A percentile compares a stretch with the other conserved stretches of the same genome.
Conservation (phyloP, 805 yeast genomes). For the Starmera amethionina region DNA sequence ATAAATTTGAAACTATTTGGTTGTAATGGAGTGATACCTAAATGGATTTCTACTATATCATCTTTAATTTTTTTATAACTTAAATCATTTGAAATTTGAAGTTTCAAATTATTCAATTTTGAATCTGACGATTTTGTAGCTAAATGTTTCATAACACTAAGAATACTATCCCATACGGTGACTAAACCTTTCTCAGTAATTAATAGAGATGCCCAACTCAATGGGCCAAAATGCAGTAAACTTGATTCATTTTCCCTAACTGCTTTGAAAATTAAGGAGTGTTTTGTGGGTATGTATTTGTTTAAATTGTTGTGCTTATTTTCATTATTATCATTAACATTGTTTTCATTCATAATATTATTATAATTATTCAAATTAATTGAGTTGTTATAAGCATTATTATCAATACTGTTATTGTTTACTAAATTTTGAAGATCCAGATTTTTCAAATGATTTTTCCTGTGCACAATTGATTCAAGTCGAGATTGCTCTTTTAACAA, state of each 20-base stretch:
- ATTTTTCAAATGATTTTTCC: too few relatives aligned
- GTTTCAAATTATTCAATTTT: neutral
- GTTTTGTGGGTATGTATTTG: too few relatives aligned
- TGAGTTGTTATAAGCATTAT: too few relatives aligned
- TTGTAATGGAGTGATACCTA: neutral
- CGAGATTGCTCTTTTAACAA: neutral
- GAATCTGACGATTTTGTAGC: neutral
- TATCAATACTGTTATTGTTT: too few relatives aligned
- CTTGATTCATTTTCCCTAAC: neutral
- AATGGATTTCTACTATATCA: neutral
- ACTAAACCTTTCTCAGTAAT: neutral
- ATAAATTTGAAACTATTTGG: neutral
- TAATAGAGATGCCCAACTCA: neutral
- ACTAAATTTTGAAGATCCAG: too few relatives aligned
- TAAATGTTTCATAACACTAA: neutral
- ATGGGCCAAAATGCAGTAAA: neutral
- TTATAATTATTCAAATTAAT: too few relatives aligned
- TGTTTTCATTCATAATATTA: too few relatives aligned
- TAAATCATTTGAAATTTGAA: neutral
- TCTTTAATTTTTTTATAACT: neutral
- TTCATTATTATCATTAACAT: too few relatives aligned
- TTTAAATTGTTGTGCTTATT: too few relatives aligned
- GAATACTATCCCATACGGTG: neutral
- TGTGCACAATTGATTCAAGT: neutral
- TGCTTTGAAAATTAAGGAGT: neutral